Evolutionary conservation across 2,329 filamentous ascomycete genomes (phyloP), one percentile per base, ranked within the genome.

Genomic region (Aspergillus sp.): DNA sequence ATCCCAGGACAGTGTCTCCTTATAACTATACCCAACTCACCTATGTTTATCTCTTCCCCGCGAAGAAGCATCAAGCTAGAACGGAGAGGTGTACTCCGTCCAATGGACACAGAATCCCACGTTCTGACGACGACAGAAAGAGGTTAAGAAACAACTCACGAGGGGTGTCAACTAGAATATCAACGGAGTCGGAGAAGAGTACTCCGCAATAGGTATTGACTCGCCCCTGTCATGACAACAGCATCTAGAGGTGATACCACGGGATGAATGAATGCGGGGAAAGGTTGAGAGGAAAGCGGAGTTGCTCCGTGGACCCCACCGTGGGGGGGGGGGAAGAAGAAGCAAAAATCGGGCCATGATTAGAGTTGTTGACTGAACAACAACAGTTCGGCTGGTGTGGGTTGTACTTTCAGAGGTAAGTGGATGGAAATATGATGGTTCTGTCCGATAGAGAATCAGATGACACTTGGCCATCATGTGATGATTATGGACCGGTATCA

Each of bases 11-110:
- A 4, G 6, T 23, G 23, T 23, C 45, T 49, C 15, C 6, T 25
- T 50, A 50, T 32, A 50, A 21, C 1, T 21, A 45, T 23, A 3
- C 12, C 6, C 41, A 12, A 23, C 19, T 45, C 21, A 45, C 19
- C 41, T 45, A 19, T 45, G 41, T 10, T n/a, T 5, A 21, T 10
- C 4, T 59, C 5, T 49, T 55, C 23, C 52, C 21, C 45, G 21
- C 45, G 13, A 49, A 49, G 23, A 1, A 49, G 45, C 15, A 49
- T 49, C 5, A 21, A 45, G 41, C 19, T 45, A 45, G 19, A 49
- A 13, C 62, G 56, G 57, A 59, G 36, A 15, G 51, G 39, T 55
- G 57, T 55, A 32, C 55, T 60, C 57, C 57, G 56, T 41, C 23
- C 51, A 55, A 58, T 49, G 32, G 17, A 28, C 15, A 19, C 5